These are phyloP conservation scores for Metrosideros polymorpha DNA, from an alignment of 441 rosid genomes.

Conservation along the genomic window DNA sequence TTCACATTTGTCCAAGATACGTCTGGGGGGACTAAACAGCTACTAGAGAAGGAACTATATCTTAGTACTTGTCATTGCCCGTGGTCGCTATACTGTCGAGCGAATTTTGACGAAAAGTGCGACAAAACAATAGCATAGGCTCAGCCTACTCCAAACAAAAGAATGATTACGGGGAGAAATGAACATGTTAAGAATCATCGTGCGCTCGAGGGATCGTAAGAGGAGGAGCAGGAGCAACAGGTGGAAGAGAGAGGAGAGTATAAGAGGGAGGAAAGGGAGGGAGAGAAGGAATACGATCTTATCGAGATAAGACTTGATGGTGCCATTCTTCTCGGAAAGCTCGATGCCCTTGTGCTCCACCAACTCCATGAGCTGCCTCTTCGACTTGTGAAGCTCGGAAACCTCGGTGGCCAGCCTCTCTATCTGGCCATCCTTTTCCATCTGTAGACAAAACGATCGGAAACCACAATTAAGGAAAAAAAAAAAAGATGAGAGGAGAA, in stretches of 20 bases:
- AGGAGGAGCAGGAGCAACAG: neutral
- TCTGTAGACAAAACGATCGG: slow-evolving; percentile 22
- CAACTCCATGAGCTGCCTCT: slow-evolving; percentile 76
- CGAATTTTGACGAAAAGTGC: neutral
- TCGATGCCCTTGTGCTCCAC: slow-evolving; percentile 76
- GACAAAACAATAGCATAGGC: neutral
- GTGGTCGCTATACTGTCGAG: neutral
- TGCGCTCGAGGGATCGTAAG: neutral
- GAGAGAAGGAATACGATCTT: slow-evolving; percentile 47
- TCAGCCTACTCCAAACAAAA: neutral
- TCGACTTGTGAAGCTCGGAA: slow-evolving; percentile 72
- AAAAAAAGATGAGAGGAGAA: neutral
- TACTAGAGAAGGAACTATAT: neutral
- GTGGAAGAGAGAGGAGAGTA: neutral
- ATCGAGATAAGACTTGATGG: slow-evolving; percentile 66
- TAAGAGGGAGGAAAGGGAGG: neutral
- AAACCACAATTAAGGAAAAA: neutral
- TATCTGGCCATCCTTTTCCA: slow-evolving; percentile 75
- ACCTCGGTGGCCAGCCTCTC: slow-evolving; percentile 66
- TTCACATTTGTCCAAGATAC: neutral
- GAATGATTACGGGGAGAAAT: neutral
- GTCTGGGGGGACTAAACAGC: neutral
- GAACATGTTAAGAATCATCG: neutral
- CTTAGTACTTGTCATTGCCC: neutral
- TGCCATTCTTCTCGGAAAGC: slow-evolving; percentile 71